phyloP scores from a whole-genome alignment of 768 basidiomycete genomes.

The Naematelia aurantialba region DNA sequence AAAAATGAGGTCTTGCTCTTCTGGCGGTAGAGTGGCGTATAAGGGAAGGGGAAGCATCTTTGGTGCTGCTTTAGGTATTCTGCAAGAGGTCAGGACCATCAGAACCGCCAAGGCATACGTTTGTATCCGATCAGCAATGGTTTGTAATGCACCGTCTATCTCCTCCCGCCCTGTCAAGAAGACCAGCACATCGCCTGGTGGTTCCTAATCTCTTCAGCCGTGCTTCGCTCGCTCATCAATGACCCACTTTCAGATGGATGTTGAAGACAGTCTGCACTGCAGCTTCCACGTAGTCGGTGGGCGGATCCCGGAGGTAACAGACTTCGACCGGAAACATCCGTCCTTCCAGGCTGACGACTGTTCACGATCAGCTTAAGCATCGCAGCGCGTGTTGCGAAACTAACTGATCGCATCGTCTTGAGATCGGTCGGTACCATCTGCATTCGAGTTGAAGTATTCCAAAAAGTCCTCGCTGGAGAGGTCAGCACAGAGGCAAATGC shows the following conservation, averaged over 20 bases:
- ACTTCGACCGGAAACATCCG: slow-evolving; percentile 93
- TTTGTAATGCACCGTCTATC: slow-evolving; percentile 82
- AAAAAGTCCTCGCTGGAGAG: slow-evolving; percentile 61
- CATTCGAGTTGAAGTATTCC: slow-evolving; percentile 76
- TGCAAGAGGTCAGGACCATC: slow-evolving; percentile 29
- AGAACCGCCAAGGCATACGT: slow-evolving; percentile 54
- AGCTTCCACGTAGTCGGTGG: slow-evolving; percentile 80
- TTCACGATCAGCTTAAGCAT: neutral
- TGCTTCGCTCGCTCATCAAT: neutral
- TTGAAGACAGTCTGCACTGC: slow-evolving; percentile 92
- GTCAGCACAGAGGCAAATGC: neutral
- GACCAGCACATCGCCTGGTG: slow-evolving; percentile 81
- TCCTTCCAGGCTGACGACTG: slow-evolving; percentile 81
- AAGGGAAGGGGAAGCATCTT: slow-evolving; percentile 69
- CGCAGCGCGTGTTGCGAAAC: slow-evolving; percentile 1
- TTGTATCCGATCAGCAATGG: slow-evolving; percentile 70
- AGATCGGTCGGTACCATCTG: slow-evolving; percentile 49
- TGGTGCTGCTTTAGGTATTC: slow-evolving; percentile 55
- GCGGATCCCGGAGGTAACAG: slow-evolving; percentile 69
- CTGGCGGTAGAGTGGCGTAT: slow-evolving; percentile 81
- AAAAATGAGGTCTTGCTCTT: slow-evolving; percentile 85
- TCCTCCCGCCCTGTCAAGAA: slow-evolving; percentile 96
- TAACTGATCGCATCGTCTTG: slow-evolving; percentile 64
- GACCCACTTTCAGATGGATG: slow-evolving; percentile 75
- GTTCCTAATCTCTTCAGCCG: slow-evolving; percentile 58